Evolutionary conservation across 176 grass and related monocot genomes (phyloP).

Genomic region (Musa troglodytarum): DNA sequence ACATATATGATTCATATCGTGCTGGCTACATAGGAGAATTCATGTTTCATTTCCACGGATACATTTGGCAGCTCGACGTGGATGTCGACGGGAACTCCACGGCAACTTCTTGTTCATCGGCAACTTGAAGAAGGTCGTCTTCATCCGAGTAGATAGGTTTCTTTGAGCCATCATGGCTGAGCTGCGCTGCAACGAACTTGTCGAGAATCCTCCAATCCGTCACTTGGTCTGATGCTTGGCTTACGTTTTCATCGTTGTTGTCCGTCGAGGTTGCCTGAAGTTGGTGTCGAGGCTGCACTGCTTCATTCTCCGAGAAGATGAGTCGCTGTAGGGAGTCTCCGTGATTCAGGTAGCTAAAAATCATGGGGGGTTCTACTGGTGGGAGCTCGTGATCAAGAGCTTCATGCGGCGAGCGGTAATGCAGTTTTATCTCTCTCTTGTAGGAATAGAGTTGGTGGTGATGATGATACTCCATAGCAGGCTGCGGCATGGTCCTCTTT

Average conservation of each 20-base stretch:
- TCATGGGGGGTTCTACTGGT: constrained; percentile 50
- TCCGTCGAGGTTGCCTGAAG: neutral
- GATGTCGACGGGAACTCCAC: constrained; percentile 64
- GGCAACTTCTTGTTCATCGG: constrained; percentile 52
- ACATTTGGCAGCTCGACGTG: constrained; percentile 75
- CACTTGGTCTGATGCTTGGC: constrained; percentile 16
- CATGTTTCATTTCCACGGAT: constrained; percentile 73
- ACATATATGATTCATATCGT: neutral
- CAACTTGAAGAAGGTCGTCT: constrained; percentile 47
- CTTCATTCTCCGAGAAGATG: constrained; percentile 31
- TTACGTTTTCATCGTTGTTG: neutral
- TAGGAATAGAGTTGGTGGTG: constrained; percentile 49
- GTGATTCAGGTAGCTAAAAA: constrained; percentile 46
- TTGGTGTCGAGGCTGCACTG: constrained; percentile 42
- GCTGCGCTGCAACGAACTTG: constrained; percentile 92
- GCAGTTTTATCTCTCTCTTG: constrained; percentile 51
- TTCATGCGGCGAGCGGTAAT: constrained; percentile 59
- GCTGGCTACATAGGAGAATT: neutral
- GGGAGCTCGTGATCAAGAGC: constrained; percentile 37
- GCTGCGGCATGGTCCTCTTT: constrained; percentile 40
- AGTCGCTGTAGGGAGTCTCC: constrained; percentile 5
- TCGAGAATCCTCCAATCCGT: constrained; percentile 68
- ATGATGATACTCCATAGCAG: constrained; percentile 45
- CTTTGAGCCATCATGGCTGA: constrained; percentile 68
- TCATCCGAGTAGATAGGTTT: constrained; percentile 35